Percentiles rank a stretch among this genome's conserved stretches.
phyloP scores from a whole-genome alignment of 2,329 filamentous ascomycete species.

The Nemania serpens region DNA sequence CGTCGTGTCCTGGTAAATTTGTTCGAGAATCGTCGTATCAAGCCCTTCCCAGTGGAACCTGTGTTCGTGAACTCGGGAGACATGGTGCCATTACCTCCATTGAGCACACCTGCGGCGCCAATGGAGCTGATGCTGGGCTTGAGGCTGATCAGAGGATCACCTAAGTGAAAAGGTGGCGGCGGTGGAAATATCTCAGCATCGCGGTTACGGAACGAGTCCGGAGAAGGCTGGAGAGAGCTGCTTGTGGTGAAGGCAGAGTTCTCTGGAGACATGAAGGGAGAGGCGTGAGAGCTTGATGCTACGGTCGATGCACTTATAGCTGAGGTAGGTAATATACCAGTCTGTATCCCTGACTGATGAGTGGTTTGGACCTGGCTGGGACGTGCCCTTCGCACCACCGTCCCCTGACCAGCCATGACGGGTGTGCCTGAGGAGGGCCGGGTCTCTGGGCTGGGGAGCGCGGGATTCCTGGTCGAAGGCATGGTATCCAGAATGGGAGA shows the following conservation, averaged over 20 bases:
- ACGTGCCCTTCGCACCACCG: slow-evolving; percentile 48
- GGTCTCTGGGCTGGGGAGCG: slow-evolving; percentile 38
- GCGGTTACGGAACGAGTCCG: slow-evolving; percentile 63
- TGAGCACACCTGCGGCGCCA: slow-evolving; percentile 58
- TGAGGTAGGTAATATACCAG: slow-evolving; percentile 53
- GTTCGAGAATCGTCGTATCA: slow-evolving; percentile 86
- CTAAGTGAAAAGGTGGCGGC: slow-evolving; percentile 67
- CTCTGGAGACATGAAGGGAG: slow-evolving; percentile 62
- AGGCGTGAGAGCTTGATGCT: slow-evolving; percentile 59
- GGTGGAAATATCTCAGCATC: slow-evolving; percentile 57
- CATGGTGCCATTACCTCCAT: slow-evolving; percentile 61
- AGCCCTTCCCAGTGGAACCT: slow-evolving; percentile 45
- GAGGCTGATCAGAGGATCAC: slow-evolving; percentile 69
- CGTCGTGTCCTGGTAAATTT: slow-evolving; percentile 69
- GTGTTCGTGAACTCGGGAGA: slow-evolving; percentile 48
- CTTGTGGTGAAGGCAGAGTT: slow-evolving; percentile 55
- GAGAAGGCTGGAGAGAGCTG: slow-evolving; percentile 69
- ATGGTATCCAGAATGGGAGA: slow-evolving; percentile 40
- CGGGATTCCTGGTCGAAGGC: slow-evolving; percentile 42
- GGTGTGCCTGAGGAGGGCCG: slow-evolving; percentile 41
- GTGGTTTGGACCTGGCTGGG: slow-evolving; percentile 55
- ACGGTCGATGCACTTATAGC: slow-evolving; percentile 61
- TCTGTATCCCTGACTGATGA: slow-evolving; percentile 45
- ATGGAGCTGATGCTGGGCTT: slow-evolving; percentile 67
- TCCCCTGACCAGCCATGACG: slow-evolving; percentile 50